Conservation (phyloP, 2,329 filamentous ascomycete species). For the Claviceps sp. region DNA sequence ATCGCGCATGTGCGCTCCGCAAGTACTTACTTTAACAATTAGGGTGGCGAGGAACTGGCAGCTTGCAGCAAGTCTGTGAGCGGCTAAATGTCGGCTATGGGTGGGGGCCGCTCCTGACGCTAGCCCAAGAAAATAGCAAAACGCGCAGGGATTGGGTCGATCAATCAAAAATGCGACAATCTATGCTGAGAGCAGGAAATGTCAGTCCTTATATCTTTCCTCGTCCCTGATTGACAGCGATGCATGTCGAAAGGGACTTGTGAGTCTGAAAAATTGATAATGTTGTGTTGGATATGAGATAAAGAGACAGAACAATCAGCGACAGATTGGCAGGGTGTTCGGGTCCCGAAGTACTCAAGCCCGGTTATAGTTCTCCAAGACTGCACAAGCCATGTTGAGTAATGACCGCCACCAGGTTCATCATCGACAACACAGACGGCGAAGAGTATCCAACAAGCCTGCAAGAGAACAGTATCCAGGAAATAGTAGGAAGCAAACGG, state of each 20-base stretch:
- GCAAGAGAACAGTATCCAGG: background rate
- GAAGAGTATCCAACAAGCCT: background rate
- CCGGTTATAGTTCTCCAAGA: background rate
- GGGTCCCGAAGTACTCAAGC: background rate
- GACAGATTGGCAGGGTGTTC: background rate
- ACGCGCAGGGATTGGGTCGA: constrained; percentile 7
- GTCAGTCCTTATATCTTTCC: constrained; percentile 1
- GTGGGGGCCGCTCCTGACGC: background rate
- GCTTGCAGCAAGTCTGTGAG: background rate
- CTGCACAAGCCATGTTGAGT: constrained; percentile 1
- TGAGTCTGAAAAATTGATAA: background rate
- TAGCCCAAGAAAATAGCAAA: constrained; percentile 4
- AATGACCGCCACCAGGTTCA: background rate
- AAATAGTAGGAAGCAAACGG: background rate
- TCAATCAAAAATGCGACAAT: constrained; percentile 1
- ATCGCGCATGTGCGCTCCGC: background rate
- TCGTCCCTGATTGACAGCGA: background rate
- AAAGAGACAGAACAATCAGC: background rate
- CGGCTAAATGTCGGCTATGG: constrained; percentile 9
- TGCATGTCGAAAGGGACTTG: background rate
- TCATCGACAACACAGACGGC: background rate
- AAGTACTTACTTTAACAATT: constrained; percentile 7
- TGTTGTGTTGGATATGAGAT: background rate
- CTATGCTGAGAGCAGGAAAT: constrained; percentile 1
- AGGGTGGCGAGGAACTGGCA: constrained; percentile 3